These are phyloP conservation scores for Heritiera fomes DNA, from an alignment of 345 rosid species.

Conservation along the genomic window DNA sequence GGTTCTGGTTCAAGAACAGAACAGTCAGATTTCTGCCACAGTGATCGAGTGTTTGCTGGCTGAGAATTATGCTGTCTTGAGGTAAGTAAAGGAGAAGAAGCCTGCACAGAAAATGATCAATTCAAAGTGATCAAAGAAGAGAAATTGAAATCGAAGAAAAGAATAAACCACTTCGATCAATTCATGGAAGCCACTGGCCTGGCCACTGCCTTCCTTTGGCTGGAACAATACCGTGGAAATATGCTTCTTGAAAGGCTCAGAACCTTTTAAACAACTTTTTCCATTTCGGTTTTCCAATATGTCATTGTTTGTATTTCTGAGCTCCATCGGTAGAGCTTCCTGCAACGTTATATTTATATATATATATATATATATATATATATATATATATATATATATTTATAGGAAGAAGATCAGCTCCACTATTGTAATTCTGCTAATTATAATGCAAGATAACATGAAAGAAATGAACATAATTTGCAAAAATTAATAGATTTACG, in stretches of 20 bases:
- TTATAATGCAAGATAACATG: background rate
- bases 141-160: background rate
- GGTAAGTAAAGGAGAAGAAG: constrained; percentile 46
- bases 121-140: constrained; percentile 23
- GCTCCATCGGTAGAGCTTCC: constrained; percentile 46
- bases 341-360: constrained; percentile 11
- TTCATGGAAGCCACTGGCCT: constrained; percentile 54
- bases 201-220: constrained; percentile 57
- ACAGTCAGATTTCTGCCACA: constrained; percentile 38
- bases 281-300: constrained; percentile 39
- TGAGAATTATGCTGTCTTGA: constrained; percentile 41
- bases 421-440: background rate
- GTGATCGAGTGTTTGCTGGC: constrained; percentile 33
- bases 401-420: background rate
- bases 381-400: background rate
- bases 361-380: background rate
- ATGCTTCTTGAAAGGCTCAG: constrained; percentile 52
- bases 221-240: constrained; percentile 42
- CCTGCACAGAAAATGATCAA: constrained; percentile 43
- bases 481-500: background rate
- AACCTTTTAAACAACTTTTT: constrained; percentile 40
- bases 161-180: constrained; percentile 21
- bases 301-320: constrained; percentile 40
- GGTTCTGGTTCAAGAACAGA: constrained; percentile 52
- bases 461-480: background rate